A percentile compares a stretch with the other conserved stretches of the same genome.
Conservation (phyloP, 2,329 filamentous ascomycete species). For the Drechslerella coelobrocha region DNA sequence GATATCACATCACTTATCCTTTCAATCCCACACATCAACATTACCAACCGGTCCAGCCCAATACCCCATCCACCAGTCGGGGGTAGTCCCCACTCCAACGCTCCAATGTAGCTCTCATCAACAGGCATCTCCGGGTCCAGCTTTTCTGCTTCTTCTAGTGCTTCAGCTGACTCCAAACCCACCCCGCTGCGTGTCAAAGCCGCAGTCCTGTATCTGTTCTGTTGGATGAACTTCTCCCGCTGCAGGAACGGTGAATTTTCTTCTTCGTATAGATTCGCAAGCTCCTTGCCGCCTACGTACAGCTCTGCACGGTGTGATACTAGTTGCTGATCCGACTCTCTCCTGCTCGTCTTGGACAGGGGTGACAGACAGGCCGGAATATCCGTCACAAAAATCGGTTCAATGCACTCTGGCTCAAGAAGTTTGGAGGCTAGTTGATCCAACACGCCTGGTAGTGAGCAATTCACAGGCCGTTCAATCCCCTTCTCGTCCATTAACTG, state of each 20-base stretch:
- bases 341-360: slow-evolving; percentile 62
- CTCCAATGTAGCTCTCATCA: slow-evolving; percentile 83
- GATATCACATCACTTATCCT: slow-evolving; percentile 84
- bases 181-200: slow-evolving; percentile 48
- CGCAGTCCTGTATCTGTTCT: slow-evolving; percentile 60
- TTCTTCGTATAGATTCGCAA: slow-evolving; percentile 98
- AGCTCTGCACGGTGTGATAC: slow-evolving; percentile 85
- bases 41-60: slow-evolving; percentile 86
- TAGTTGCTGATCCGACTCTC: slow-evolving; percentile 67
- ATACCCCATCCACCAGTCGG: slow-evolving; percentile 97
- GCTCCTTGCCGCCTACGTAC: slow-evolving; percentile 78
- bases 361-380: slow-evolving; percentile 67
- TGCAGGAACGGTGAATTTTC: slow-evolving; percentile 93
- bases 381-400: slow-evolving; percentile 80
- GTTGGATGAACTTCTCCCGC: slow-evolving; percentile 76
- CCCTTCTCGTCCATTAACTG: slow-evolving; percentile 65
- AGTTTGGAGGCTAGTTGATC: slow-evolving; percentile 78
- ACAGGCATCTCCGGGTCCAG: slow-evolving; percentile 63
- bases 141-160: slow-evolving; percentile 55
- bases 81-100: slow-evolving; percentile 87
- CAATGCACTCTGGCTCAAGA: slow-evolving; percentile 75
- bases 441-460: slow-evolving; percentile 70
- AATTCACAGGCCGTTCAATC: slow-evolving; percentile 65
- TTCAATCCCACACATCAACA: slow-evolving; percentile 81
- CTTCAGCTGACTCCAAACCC: slow-evolving; percentile 32